phyloP scores from a whole-genome alignment of 768 basidiomycete genomes.

The Naganishia friedmannii region DNA sequence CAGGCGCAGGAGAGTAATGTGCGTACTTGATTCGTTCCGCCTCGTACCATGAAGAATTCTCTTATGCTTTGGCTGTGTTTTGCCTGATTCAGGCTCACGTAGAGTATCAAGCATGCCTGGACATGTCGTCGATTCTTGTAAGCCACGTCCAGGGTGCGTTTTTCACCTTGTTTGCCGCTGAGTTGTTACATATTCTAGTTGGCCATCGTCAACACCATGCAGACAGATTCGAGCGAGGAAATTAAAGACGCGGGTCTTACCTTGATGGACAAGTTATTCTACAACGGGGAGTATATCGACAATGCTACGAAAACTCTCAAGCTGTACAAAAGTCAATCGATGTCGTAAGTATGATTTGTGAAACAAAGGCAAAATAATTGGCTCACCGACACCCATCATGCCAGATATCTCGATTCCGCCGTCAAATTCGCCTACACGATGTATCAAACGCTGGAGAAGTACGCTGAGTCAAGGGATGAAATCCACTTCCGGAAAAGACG shows the following conservation, averaged over 20 bases:
- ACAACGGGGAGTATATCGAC: constrained; percentile 91
- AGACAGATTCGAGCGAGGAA: constrained; percentile 58
- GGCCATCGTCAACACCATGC: constrained; percentile 81
- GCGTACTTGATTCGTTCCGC: constrained; percentile 31
- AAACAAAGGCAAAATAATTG: neutral
- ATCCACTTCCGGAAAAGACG: constrained; percentile 71
- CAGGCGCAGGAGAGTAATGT: constrained; percentile 60
- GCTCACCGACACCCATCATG: neutral
- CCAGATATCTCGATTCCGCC: constrained; percentile 80
- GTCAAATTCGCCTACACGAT: constrained; percentile 79
- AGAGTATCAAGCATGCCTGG: constrained; percentile 88
- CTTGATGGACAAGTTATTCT: constrained; percentile 85
- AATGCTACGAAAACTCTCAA: constrained; percentile 74
- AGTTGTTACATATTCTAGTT: constrained; percentile 54
- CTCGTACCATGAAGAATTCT: neutral
- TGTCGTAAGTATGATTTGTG: constrained; percentile 48
- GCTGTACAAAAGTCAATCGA: constrained; percentile 69
- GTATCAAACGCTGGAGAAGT: constrained; percentile 84
- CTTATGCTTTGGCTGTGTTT: neutral
- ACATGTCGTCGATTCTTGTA: constrained; percentile 74
- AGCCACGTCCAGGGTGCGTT: constrained; percentile 42
- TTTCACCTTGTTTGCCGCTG: neutral
- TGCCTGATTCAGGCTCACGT: constrained; percentile 50
- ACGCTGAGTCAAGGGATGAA: constrained; percentile 67
- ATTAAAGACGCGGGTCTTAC: constrained; percentile 69